These are phyloP conservation scores for peach (Prunus persica) DNA, from an alignment of 306 rosid species.

Conservation along the genomic window DNA sequence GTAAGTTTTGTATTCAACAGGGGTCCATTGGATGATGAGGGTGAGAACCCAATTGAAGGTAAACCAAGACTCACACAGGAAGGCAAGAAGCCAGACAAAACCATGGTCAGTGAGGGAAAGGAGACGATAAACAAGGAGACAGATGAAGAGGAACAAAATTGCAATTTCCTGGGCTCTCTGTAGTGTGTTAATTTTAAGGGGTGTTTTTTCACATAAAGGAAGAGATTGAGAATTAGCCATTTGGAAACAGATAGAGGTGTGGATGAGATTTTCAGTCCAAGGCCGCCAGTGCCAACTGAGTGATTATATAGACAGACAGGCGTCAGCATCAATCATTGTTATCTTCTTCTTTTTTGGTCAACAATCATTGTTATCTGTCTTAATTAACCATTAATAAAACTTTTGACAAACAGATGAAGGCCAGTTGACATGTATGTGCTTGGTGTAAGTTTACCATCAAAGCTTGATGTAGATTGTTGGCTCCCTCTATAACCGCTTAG, in stretches of 20 bases:
- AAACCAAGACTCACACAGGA: constrained; percentile 63
- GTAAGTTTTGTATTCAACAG: constrained; percentile 35
- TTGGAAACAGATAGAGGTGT: background rate
- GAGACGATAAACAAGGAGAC: constrained; percentile 40
- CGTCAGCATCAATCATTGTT: too few species aligned
- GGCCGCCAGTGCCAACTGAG: too few species aligned
- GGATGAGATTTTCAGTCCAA: too few species aligned
- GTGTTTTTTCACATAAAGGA: constrained; percentile 34
- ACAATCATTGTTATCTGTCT: too few species aligned
- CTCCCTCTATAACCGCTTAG: too few species aligned
- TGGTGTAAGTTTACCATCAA: too few species aligned
- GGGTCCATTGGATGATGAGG: constrained; percentile 50
- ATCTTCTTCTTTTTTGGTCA: too few species aligned
- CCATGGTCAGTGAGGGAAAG: constrained; percentile 16
- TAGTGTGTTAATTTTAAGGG: background rate
- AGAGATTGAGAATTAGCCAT: constrained; percentile 10
- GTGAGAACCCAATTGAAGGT: constrained; percentile 35
- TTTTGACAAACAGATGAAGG: too few species aligned
- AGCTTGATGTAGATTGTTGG: too few species aligned
- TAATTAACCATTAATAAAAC: too few species aligned
- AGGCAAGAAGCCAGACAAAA: constrained; percentile 48
- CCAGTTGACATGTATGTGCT: too few species aligned
- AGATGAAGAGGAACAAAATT: constrained; percentile 36
- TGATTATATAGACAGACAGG: too few species aligned
- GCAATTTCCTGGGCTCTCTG: constrained; percentile 28